Evolutionary conservation across 1,284 basidiomycete genomes (phyloP).

Genomic region (Bondarzewia mesenterica): DNA sequence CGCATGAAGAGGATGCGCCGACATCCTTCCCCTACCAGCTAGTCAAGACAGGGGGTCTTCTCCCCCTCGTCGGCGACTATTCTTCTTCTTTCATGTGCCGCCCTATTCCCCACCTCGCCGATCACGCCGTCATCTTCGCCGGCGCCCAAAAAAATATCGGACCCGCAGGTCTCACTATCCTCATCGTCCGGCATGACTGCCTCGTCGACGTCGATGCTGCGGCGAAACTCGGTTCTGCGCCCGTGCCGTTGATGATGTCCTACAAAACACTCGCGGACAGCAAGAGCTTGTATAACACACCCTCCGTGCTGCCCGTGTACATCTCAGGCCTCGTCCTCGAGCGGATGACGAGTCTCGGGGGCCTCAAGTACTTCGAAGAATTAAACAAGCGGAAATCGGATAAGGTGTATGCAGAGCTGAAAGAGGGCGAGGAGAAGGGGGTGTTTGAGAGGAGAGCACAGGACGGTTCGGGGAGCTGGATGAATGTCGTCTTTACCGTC

Average conservation of each 20-base stretch:
- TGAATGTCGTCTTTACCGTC: slow-evolving; percentile 88
- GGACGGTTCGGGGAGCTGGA: slow-evolving; percentile 76
- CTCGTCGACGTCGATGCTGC: slow-evolving; percentile 83
- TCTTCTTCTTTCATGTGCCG: slow-evolving; percentile 96
- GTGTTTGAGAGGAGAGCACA: slow-evolving; percentile 63
- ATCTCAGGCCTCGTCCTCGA: slow-evolving; percentile 83
- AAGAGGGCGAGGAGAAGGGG: slow-evolving; percentile 64
- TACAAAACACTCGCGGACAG: slow-evolving; percentile 84
- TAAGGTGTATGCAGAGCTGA: slow-evolving; percentile 67
- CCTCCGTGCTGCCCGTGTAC: slow-evolving; percentile 90
- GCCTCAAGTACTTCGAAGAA: slow-evolving; percentile 61
- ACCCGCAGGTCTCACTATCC: slow-evolving; percentile 87
- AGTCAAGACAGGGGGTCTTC: slow-evolving; percentile 44
- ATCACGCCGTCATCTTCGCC: slow-evolving; percentile 92
- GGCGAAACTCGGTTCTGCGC: slow-evolving; percentile 62
- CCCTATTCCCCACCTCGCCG: slow-evolving; percentile 81
- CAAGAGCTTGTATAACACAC: slow-evolving; percentile 91
- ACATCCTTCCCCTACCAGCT: slow-evolving; percentile 83
- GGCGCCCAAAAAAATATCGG: slow-evolving; percentile 99
- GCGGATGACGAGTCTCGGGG: slow-evolving; percentile 63
- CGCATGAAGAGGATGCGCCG: slow-evolving; percentile 40
- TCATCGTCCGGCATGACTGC: slow-evolving; percentile 91
- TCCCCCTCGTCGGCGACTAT: slow-evolving; percentile 92
- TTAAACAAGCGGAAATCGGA: slow-evolving; percentile 67
- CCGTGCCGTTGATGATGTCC: slow-evolving; percentile 74